Evolutionary conservation across 1,284 basidiomycete genomes (phyloP).

Genomic region (Tremellales sp.): DNA sequence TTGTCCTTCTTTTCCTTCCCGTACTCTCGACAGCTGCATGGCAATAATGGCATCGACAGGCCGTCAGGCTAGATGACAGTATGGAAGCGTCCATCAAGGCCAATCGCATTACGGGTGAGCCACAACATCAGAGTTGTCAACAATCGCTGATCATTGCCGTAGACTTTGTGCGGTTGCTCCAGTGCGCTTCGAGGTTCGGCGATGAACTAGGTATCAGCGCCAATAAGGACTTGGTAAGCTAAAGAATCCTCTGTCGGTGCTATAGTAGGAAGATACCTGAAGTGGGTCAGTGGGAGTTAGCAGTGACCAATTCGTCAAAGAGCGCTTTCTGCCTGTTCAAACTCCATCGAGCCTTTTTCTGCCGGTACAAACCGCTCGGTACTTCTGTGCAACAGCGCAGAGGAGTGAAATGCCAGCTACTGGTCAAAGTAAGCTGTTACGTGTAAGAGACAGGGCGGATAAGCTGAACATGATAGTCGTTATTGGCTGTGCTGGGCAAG

Average conservation of each 20-base stretch:
- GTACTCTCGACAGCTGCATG: background rate
- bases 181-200: conserved; percentile 45
- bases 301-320: conserved; percentile 43
- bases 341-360: conserved; percentile 38
- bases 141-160: conserved; percentile 3
- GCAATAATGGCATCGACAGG: too few relatives aligned
- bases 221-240: conserved; percentile 29
- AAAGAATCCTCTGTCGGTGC: too few relatives aligned
- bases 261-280: too few relatives aligned
- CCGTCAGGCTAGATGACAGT: conserved; percentile 2
- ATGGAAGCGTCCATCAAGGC: conserved; percentile 39
- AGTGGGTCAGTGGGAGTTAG: conserved; percentile 42
- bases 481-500: conserved; percentile 42
- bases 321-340: conserved; percentile 46
- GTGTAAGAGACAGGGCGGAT: background rate
- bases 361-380: conserved; percentile 27
- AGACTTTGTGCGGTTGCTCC: conserved; percentile 45
- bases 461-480: conserved; percentile 30
- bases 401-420: conserved; percentile 41
- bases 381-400: conserved; percentile 20
- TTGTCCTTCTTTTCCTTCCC: background rate
- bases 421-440: conserved; percentile 39
- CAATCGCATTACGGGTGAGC: conserved; percentile 29
- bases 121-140: too few relatives aligned
- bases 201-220: conserved; percentile 47